phyloP scores from a whole-genome alignment of 805 yeast species.

The Millerozyma acaciae region DNA sequence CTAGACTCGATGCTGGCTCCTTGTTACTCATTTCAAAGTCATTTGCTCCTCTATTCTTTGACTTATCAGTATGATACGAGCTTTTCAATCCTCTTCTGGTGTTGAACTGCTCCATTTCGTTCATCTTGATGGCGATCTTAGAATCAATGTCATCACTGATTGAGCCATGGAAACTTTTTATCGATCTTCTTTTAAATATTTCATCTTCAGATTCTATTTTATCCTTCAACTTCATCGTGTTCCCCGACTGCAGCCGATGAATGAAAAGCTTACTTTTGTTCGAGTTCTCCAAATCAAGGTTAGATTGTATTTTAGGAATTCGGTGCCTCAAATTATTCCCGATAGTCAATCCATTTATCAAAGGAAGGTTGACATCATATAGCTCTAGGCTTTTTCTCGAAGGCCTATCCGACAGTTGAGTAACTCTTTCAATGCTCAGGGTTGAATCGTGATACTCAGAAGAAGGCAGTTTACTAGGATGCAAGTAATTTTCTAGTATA shows the following conservation, averaged over 20 bases:
- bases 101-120: conserved; percentile 12
- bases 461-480: conserved; percentile 19
- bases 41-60: background rate
- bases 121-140: conserved; percentile 12
- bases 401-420: no score
- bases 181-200: conserved; percentile 4
- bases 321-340: conserved; percentile 25
- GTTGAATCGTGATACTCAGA: conserved; percentile 3
- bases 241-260: conserved; percentile 9
- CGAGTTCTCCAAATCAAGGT: background rate
- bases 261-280: conserved; percentile 14
- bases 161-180: conserved; percentile 21
- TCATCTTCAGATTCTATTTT: conserved; percentile 7
- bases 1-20: background rate
- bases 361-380: conserved; percentile 27
- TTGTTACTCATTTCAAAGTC: background rate
- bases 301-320: conserved; percentile 1
- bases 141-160: conserved; percentile 18
- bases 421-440: background rate
- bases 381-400: conserved; percentile 15
- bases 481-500: conserved; percentile 29
- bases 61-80: conserved; percentile 1
- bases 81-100: background rate
- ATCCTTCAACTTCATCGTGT: conserved; percentile 6
- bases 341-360: conserved; percentile 31